phyloP scores from a whole-genome alignment of 371 early-diverging fungal species.

The Mortierella sp. region DNA sequence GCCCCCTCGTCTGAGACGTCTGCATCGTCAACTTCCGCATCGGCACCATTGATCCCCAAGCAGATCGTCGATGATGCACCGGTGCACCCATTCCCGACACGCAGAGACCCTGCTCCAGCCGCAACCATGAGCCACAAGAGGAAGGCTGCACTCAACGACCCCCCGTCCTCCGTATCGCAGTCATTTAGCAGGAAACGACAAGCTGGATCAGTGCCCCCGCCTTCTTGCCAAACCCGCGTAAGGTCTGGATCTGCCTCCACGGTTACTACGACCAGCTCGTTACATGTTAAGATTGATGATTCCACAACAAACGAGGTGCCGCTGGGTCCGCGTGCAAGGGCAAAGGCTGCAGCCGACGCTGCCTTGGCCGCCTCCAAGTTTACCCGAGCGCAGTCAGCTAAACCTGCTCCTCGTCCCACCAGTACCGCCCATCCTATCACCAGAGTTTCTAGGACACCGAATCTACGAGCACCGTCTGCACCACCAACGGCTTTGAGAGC shows the following conservation, averaged over 20 bases:
- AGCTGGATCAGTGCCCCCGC: background rate
- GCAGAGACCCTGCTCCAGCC: constrained; percentile 2
- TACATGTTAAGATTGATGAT: background rate
- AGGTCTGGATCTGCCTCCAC: constrained; percentile 19
- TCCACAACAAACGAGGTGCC: constrained; percentile 8
- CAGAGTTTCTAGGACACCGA: constrained; percentile 8
- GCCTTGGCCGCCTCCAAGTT: constrained; percentile 39
- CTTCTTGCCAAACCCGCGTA: background rate
- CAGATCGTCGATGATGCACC: background rate
- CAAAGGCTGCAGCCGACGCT: constrained; percentile 55
- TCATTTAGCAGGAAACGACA: constrained; percentile 29
- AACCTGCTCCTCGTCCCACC: constrained; percentile 10
- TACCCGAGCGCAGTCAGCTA: constrained; percentile 15
- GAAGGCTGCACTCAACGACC: constrained; percentile 22
- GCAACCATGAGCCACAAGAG: constrained; percentile 32
- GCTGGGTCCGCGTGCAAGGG: constrained; percentile 50
- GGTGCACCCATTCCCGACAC: background rate
- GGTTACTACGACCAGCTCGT: background rate
- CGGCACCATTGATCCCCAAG: background rate
- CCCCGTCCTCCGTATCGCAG: background rate
- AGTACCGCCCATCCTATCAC: constrained; percentile 7
- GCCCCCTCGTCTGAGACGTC: constrained; percentile 32
- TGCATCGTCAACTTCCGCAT: constrained; percentile 5
- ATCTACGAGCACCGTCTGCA: background rate
- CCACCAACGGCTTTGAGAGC: background rate